phyloP scores from a whole-genome alignment of 352 stramenopile species.

The Pythium graminicola region DNA sequence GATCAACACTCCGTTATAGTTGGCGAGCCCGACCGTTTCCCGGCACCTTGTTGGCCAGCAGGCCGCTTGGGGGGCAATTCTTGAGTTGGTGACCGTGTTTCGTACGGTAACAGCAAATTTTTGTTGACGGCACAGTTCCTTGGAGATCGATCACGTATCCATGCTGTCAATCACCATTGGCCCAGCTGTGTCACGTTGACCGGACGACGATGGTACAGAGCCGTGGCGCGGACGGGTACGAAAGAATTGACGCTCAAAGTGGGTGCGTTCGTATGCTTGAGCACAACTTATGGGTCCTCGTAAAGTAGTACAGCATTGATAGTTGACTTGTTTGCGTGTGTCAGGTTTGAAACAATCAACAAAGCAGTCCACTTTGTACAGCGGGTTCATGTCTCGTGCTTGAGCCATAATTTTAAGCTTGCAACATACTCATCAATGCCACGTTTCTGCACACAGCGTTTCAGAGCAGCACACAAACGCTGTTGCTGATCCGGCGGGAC shows the following conservation, averaged over 20 bases:
- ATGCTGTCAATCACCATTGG: not conserved
- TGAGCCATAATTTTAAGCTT: conserved; percentile 24
- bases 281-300: conserved; percentile 2
- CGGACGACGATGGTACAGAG: not conserved
- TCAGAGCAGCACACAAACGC: conserved; percentile 12
- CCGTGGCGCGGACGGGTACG: not conserved
- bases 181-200: not conserved
- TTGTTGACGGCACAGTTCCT: not conserved
- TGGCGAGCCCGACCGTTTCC: not conserved
- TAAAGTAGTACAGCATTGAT: conserved; percentile 5
- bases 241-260: conserved; percentile 11
- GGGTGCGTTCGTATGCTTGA: conserved; percentile 7
- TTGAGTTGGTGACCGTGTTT: not conserved
- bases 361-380: conserved; percentile 24
- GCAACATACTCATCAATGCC: conserved; percentile 18
- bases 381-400: conserved; percentile 17
- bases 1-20: not conserved
- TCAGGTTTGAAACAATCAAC: conserved; percentile 11
- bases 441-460: conserved; percentile 1
- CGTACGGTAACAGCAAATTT: not conserved
- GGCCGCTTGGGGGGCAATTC: not conserved
- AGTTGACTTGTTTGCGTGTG: conserved; percentile 14
- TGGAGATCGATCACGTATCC: not conserved
- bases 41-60: not conserved
- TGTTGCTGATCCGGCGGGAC: conserved; percentile 24